Evolutionary conservation across 129 eudicot species (phyloP), one percentile per base, ranked within the genome.

Genomic region (Helianthus tuberosus): DNA sequence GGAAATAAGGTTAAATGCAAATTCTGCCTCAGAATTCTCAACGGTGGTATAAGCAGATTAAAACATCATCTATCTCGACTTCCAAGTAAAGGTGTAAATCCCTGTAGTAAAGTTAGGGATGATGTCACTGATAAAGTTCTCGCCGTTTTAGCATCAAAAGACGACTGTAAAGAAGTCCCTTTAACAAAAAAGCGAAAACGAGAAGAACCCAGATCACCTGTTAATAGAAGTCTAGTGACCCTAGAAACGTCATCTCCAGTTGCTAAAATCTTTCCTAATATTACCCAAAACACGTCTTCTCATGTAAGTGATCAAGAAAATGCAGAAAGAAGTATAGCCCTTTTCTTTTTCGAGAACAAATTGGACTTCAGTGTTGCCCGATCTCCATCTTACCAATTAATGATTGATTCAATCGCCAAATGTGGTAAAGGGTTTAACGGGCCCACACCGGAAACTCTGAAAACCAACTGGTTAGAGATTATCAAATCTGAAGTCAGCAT

Each of bases 1-100:
- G 98, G 98, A 60, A 93, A 93, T 82, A 93, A 90, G 83, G 96
- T 93, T 57, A 88, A 86, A 74, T 93, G 98, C 86, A 93, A 93
- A 77, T 93, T 93, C 85, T 93, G 98, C 77, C 82, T 78, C 14
- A 84, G 98, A 83, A 69, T 90, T 63, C 71, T 93, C 15, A 93
- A 93, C 73, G 98, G 98, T 23, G 98, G 98, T 25, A 90, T 93
- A 52, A 93, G 98, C 82, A 82, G 98, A 81, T 71, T 93, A 51
- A 93, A 93, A 72, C 96, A 93, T 79, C 98, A 93, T 81, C 81
- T 93, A 63, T 93, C 98, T 53, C 77, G 98, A 52, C 85, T 93
- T 79, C 98, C 96, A 25, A 90, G 98, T 75, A 89, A 90, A 88
- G 98, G 98, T 12, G 98, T 93, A 68, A 93, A 88, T 75, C 96